Percentiles rank a stretch among this genome's conserved stretches.
Evolutionary conservation across 2,329 filamentous ascomycete genomes (phyloP).

Genomic region (Colletotrichum musae): DNA sequence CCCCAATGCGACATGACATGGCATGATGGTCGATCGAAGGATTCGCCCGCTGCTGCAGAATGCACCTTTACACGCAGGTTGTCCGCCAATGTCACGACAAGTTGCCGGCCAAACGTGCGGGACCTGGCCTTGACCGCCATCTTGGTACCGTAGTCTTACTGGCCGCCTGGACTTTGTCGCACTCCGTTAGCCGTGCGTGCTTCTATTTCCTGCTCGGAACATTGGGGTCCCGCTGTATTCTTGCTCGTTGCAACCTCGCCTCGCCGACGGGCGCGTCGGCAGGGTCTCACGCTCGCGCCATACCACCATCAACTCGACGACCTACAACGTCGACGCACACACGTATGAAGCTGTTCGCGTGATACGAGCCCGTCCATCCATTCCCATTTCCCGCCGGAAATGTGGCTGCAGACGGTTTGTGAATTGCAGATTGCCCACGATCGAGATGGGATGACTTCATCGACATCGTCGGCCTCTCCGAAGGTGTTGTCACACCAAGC

Average conservation of each 20-base stretch:
- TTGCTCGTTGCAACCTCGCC: not conserved
- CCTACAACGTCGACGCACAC: not conserved
- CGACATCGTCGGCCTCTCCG: not conserved
- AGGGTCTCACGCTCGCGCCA: not conserved
- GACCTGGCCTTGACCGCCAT: not conserved
- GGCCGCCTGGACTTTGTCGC: not conserved
- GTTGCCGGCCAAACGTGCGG: not conserved
- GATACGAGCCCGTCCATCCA: not conserved
- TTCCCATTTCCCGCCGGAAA: not conserved
- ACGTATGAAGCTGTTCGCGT: not conserved
- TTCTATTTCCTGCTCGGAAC: not conserved
- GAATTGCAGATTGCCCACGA: not conserved
- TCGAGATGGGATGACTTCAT: not conserved
- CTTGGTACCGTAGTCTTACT: not conserved
- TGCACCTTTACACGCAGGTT: not conserved
- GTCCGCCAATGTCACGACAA: not conserved
- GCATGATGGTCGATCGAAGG: not conserved
- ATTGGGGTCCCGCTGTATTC: not conserved
- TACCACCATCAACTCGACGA: not conserved
- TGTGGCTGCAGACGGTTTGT: not conserved
- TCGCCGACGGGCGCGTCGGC: not conserved
- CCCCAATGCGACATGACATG: not conserved
- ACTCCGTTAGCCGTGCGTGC: not conserved
- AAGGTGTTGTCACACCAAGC: not conserved
- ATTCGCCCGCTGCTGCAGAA: not conserved